Evolutionary conservation across 331 rosid species (phyloP), one percentile per base, ranked within the genome.

Genomic region (Rhamnella rubrinervis): DNA sequence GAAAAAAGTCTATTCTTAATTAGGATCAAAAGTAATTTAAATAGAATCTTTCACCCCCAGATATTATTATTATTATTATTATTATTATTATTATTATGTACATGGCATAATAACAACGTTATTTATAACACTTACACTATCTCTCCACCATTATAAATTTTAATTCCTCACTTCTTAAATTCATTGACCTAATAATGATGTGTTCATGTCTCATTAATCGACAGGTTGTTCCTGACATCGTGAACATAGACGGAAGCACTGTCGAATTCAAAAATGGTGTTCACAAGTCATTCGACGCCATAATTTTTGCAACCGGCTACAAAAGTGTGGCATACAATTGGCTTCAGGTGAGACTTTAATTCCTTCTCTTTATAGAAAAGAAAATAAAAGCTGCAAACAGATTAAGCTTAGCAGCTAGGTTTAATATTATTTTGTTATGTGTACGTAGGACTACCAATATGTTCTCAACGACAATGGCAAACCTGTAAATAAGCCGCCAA

Each of bases 391-490:
- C 5, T 4, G 35, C 35, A 31, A 31, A 4, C 5, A 31, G 35
- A 31, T 31, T 31, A 31, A 31, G 35, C 35, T 31, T 31, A 26
- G 4, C 4, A 26, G 4, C 4, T 3, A 31, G 35, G 35, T 3
- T 31, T 4, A 31, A 4, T 1, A 12, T 37, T 7, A 23, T 71
- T 72, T 79, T 61, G 4, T 46, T 28, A 7, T 20, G 6, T 56
- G 5, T 41, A n/a, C 40, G 52, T 28, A 86, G 92, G 96, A 84
- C 60, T 82, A 79, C 2, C 55, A 76, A 7, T 37, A 55, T 0
- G 46, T 85, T 6, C 81, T 89, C 72, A 83, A 85, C 31, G 89
- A 80, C 20, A 16, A 77, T 38, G 92, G 96, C 63, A 65, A 85
- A 78, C 96, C 96, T 0, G 83, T 72, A 44, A 53, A 57, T 46